Conservation (phyloP, 345 rosid genomes). For the Sisymbrium irio region DNA sequence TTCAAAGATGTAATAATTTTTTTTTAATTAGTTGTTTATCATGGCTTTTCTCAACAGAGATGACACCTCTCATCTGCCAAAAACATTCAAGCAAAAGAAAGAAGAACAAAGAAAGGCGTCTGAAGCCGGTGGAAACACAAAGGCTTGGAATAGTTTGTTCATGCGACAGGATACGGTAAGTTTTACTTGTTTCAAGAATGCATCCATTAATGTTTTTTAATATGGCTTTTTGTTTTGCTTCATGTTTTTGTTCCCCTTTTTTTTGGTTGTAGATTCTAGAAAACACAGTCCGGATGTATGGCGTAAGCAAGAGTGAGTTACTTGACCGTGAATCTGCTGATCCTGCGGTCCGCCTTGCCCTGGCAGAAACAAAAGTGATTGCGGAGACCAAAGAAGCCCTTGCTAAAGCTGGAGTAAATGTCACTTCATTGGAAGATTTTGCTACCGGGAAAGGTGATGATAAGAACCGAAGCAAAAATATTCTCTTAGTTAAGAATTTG, state of each 20-base stretch:
- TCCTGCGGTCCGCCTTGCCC: constrained; percentile 93
- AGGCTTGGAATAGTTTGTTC: constrained; percentile 93
- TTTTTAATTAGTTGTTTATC: constrained; percentile 20
- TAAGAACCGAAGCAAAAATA: constrained; percentile 74
- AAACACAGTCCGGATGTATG: constrained; percentile 75
- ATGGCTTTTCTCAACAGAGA: constrained; percentile 32
- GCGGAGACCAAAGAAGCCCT: constrained; percentile 88
- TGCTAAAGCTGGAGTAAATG: constrained; percentile 76
- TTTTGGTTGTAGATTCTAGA: constrained; percentile 62
- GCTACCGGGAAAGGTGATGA: constrained; percentile 58
- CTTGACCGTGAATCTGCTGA: constrained; percentile 89
- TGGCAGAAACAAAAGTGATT: constrained; percentile 95
- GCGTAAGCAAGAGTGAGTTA: constrained; percentile 87
- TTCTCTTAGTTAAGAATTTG: constrained; percentile 85
- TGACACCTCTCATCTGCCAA: constrained; percentile 37
- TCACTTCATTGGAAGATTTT: constrained; percentile 62
- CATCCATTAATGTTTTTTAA: not conserved
- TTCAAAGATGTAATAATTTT: not conserved
- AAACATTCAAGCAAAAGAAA: constrained; percentile 70
- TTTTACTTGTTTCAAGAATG: constrained; percentile 11
- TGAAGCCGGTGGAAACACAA: constrained; percentile 85
- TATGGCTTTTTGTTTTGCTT: constrained; percentile 6
- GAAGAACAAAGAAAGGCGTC: constrained; percentile 84
- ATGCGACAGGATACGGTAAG: constrained; percentile 90
- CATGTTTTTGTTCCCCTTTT: not conserved